Conservation (phyloP, 2,329 filamentous ascomycete genomes). For the Cytospora piceae region DNA sequence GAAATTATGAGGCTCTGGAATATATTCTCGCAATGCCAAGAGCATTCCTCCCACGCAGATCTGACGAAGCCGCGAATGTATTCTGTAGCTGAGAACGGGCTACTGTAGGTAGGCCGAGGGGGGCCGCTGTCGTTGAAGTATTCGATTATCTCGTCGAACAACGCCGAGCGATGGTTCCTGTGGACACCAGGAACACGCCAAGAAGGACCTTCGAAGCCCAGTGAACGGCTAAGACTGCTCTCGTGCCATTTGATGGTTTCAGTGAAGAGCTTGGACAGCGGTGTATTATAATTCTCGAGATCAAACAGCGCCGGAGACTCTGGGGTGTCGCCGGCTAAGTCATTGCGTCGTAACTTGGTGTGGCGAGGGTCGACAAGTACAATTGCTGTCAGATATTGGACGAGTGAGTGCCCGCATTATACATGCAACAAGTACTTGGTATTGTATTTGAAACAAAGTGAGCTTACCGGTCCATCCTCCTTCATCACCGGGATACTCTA, state of each 20-base stretch:
- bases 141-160: not conserved
- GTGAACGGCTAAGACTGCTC: not conserved
- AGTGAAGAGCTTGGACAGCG: not conserved
- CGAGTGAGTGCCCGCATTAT: not conserved
- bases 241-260: not conserved
- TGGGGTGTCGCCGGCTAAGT: not conserved
- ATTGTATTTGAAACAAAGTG: too few species aligned
- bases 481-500: not conserved
- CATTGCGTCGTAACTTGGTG: not conserved
- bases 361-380: not conserved
- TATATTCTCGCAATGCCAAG: not conserved
- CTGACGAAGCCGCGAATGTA: not conserved
- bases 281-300: not conserved
- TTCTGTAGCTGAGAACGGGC: not conserved
- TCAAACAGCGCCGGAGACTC: not conserved
- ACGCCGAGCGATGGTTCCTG: not conserved
- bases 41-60: not conserved
- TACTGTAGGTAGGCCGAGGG: not conserved
- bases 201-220: not conserved
- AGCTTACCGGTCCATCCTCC: not conserved
- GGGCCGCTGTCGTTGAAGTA: not conserved
- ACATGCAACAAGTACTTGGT: not conserved
- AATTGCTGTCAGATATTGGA: not conserved
- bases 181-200: not conserved
- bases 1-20: too few species aligned